Evolutionary conservation across 1,284 basidiomycete species (phyloP).

Genomic region (Ganoderma lucidum): DNA sequence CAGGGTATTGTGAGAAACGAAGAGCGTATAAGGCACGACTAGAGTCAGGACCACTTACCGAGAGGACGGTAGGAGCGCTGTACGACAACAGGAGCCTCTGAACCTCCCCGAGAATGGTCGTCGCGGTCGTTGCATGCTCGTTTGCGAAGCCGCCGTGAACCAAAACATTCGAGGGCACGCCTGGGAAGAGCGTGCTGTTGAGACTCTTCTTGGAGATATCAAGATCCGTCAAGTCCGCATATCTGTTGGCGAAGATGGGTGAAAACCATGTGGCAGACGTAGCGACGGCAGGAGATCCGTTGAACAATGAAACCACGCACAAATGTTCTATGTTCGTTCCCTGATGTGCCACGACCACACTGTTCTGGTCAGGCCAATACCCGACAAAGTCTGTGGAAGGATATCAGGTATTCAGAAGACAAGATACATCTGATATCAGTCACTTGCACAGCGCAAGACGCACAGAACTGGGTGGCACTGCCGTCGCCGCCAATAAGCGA

Average conservation of each 20-base stretch:
- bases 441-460: neutral
- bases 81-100: constrained; percentile 44
- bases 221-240: constrained; percentile 57
- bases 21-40: neutral
- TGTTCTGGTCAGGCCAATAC: constrained; percentile 52
- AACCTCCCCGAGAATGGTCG: constrained; percentile 46
- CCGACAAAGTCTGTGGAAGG: constrained; percentile 50
- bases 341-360: constrained; percentile 58
- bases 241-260: constrained; percentile 32
- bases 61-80: constrained; percentile 45
- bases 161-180: constrained; percentile 46
- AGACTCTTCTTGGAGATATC: constrained; percentile 44
- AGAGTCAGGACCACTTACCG: constrained; percentile 36
- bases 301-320: constrained; percentile 30
- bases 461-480: constrained; percentile 53
- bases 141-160: constrained; percentile 59
- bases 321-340: constrained; percentile 60
- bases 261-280: neutral
- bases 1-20: neutral
- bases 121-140: constrained; percentile 52
- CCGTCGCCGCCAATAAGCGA: constrained; percentile 57
- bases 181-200: constrained; percentile 56
- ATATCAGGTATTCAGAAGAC: neutral
- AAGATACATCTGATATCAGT: no score
- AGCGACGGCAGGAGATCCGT: neutral